Conservation (phyloP, 345 rosid species). For the Xanthoceras sorbifolium region DNA sequence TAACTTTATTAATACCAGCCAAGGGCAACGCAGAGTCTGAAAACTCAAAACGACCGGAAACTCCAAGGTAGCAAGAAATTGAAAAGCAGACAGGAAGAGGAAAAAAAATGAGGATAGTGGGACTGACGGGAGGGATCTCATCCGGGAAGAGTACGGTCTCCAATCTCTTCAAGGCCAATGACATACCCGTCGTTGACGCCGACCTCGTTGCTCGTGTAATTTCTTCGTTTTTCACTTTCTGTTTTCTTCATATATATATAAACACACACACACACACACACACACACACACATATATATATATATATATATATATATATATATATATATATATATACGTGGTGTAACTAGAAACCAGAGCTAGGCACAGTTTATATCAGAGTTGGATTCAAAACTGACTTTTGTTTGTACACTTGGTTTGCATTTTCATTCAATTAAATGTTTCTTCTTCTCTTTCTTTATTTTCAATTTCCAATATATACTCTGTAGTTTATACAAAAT, state of each 20-base stretch:
- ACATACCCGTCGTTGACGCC: slow-evolving; percentile 78
- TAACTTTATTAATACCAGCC: no score
- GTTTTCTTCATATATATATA: not conserved
- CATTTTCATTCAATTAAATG: not conserved
- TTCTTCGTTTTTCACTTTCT: not conserved
- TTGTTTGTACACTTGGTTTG: not conserved
- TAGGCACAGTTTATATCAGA: not conserved
- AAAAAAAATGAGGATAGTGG: slow-evolving; percentile 70
- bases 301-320: no score
- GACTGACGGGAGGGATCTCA: slow-evolving; percentile 88
- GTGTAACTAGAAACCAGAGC: not conserved
- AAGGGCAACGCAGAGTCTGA: no score
- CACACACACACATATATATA: no score
- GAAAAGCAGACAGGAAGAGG: not conserved
- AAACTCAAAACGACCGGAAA: no score
- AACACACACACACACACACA: no score
- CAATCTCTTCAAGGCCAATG: slow-evolving; percentile 68
- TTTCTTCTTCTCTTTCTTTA: not conserved
- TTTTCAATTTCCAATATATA: not conserved
- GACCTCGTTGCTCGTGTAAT: slow-evolving; percentile 78
- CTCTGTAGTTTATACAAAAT: not conserved
- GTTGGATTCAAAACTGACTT: not conserved
- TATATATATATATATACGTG: no score
- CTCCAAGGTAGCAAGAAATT: not conserved
- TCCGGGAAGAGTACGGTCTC: slow-evolving; percentile 93